phyloP scores from a whole-genome alignment of 31 red algal genomes.

The Asparagopsis taxiformis region DNA sequence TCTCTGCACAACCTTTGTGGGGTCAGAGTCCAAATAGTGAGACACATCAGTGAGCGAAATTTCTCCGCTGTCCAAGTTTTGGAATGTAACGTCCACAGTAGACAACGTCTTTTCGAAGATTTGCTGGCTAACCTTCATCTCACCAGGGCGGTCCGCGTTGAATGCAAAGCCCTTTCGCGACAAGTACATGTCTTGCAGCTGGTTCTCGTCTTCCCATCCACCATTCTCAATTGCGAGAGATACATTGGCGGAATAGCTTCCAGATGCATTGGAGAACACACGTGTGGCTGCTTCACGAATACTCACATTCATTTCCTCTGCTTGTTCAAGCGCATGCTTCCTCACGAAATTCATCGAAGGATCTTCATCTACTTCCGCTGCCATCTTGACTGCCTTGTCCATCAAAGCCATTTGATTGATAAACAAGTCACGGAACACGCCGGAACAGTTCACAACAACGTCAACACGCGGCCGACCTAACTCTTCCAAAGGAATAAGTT shows the following conservation, averaged over 20 bases:
- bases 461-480: slow-evolving; percentile 95
- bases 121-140: slow-evolving; percentile 88
- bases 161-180: slow-evolving; percentile 97
- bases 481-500: slow-evolving; percentile 93
- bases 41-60: slow-evolving; percentile 99
- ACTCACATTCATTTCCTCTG: slow-evolving; percentile 78
- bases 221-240: slow-evolving; percentile 97
- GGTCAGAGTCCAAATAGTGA: slow-evolving; percentile 96
- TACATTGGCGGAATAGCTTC: slow-evolving; percentile 97
- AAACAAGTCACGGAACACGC: slow-evolving; percentile 99
- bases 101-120: slow-evolving; percentile 85
- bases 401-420: slow-evolving; percentile 99
- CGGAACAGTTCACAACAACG: slow-evolving; percentile 97
- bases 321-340: slow-evolving; percentile 94
- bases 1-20: slow-evolving; percentile 87
- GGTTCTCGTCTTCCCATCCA: slow-evolving; percentile 98
- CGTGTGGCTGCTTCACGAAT: slow-evolving; percentile 94
- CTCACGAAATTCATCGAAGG: slow-evolving; percentile 94
- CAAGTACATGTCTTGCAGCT: slow-evolving; percentile 99
- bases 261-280: slow-evolving; percentile 98
- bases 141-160: slow-evolving; percentile 93
- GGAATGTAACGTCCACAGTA: slow-evolving; percentile 91
- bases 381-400: slow-evolving; percentile 98
- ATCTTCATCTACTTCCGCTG: slow-evolving; percentile 93
- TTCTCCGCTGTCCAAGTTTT: slow-evolving; percentile 97